Percentiles rank a stretch among this genome's conserved stretches.
Conservation (phyloP, 306 rosid genomes). For the Corylus americana region DNA sequence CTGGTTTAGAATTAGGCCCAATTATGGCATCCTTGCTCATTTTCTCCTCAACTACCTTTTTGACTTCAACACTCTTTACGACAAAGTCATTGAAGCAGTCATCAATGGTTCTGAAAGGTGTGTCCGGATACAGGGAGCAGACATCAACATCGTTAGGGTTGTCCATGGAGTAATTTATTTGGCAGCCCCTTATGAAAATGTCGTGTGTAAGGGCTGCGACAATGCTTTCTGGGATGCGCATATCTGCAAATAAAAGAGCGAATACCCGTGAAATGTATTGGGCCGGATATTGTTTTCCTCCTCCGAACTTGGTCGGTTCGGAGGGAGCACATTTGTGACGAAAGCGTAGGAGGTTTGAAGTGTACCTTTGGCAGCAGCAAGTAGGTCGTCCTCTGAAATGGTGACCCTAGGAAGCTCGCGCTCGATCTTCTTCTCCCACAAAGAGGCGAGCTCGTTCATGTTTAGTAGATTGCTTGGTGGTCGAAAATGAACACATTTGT, state of each 20-base stretch:
- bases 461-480: background rate
- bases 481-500: slow-evolving; percentile 8
- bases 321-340: no score
- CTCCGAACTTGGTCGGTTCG: no score
- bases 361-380: slow-evolving; percentile 1
- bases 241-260: background rate
- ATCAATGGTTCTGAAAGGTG: slow-evolving; percentile 1
- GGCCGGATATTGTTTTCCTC: no score
- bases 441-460: slow-evolving; percentile 12
- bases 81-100: background rate
- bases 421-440: slow-evolving; percentile 11
- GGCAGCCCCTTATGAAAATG: slow-evolving; percentile 10
- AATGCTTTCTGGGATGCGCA: slow-evolving; percentile 1
- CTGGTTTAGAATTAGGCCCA: slow-evolving; percentile 10
- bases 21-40: slow-evolving; percentile 4
- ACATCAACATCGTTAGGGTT: slow-evolving; percentile 3
- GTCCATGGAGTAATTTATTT: slow-evolving; percentile 9
- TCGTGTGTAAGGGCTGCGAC: slow-evolving; percentile 18
- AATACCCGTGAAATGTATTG: no score
- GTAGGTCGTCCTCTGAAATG: slow-evolving; percentile 7
- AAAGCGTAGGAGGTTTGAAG: no score
- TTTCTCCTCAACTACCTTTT: background rate
- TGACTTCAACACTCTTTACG: background rate
- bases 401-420: background rate
- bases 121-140: background rate